phyloP scores from a whole-genome alignment of 2,329 filamentous ascomycete genomes.

The Claviceps paspali region DNA sequence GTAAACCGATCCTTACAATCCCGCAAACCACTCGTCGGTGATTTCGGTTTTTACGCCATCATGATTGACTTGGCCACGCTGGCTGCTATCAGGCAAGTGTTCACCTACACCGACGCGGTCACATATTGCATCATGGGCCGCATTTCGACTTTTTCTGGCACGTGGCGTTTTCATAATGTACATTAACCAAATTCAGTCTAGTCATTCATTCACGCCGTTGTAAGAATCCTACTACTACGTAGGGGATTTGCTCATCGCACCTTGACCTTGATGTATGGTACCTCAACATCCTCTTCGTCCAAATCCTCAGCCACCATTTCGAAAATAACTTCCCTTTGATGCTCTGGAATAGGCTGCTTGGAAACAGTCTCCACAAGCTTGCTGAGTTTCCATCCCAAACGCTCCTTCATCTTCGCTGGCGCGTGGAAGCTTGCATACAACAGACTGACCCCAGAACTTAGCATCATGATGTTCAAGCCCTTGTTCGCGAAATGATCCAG shows the following conservation, averaged over 20 bases:
- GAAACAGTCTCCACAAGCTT: constrained; percentile 76
- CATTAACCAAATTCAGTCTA: too few relatives aligned
- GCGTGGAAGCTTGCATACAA: constrained; percentile 91
- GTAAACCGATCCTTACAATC: neutral
- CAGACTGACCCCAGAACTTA: constrained; percentile 92
- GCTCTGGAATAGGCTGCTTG: constrained; percentile 78
- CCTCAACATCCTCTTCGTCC: constrained; percentile 85
- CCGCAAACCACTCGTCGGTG: too few relatives aligned
- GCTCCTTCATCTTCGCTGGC: constrained; percentile 62
- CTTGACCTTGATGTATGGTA: constrained; percentile 91
- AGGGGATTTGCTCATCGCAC: constrained; percentile 27
- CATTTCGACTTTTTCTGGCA: constrained; percentile 5
- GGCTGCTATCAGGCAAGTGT: too few relatives aligned
- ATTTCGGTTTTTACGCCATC: too few relatives aligned
- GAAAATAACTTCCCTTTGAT: constrained; percentile 92
- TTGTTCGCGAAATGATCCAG: constrained; percentile 66
- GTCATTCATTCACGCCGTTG: too few relatives aligned
- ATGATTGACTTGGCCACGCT: too few relatives aligned
- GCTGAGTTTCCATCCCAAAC: constrained; percentile 70
- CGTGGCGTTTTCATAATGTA: too few relatives aligned
- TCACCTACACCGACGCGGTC: too few relatives aligned
- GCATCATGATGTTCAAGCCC: constrained; percentile 75
- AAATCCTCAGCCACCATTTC: constrained; percentile 87
- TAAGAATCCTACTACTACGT: too few relatives aligned
- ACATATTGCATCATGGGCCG: too few relatives aligned